These are phyloP conservation scores for Petunia secreta DNA, from an alignment of 257 asterid species.

Conservation along the genomic window DNA sequence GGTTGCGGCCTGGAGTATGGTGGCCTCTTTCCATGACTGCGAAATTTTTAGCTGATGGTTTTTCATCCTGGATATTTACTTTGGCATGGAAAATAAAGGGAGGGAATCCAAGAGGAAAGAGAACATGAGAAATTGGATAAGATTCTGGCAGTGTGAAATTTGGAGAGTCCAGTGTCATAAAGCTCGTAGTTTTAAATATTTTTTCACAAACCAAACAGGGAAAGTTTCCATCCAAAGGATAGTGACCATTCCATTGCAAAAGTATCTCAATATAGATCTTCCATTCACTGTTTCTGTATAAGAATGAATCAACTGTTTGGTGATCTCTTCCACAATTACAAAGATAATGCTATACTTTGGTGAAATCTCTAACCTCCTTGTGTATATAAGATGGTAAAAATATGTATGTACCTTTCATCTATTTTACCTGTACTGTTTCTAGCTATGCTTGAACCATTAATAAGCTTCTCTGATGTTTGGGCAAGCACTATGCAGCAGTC, in stretches of 20 bases:
- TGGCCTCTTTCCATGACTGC: too few species aligned
- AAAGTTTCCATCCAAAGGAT: neutral
- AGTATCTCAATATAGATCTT: neutral
- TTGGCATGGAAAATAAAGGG: neutral
- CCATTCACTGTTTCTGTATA: conserved; percentile 11
- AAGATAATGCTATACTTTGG: neutral
- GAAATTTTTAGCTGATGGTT: neutral
- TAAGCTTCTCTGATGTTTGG: conserved; percentile 2
- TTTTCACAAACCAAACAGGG: neutral
- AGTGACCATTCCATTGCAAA: neutral
- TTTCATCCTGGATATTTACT: neutral
- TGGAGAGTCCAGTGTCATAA: neutral
- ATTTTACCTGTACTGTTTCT: conserved; percentile 29
- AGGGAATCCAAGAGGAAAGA: neutral
- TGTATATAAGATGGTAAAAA: conserved; percentile 23
- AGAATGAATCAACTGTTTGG: conserved; percentile 22
- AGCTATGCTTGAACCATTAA: neutral
- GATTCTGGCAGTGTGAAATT: neutral
- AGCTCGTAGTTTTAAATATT: neutral
- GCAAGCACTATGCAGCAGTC: neutral
- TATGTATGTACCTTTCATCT: conserved; percentile 28
- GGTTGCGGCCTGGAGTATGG: too few species aligned
- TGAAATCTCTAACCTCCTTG: neutral
- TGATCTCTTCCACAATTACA: conserved; percentile 6
- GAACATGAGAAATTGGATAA: neutral